Evolutionary conservation across 176 grass and related monocot genomes (phyloP), one percentile per base, ranked within the genome.

Genomic region (Zoysia pacifica): DNA sequence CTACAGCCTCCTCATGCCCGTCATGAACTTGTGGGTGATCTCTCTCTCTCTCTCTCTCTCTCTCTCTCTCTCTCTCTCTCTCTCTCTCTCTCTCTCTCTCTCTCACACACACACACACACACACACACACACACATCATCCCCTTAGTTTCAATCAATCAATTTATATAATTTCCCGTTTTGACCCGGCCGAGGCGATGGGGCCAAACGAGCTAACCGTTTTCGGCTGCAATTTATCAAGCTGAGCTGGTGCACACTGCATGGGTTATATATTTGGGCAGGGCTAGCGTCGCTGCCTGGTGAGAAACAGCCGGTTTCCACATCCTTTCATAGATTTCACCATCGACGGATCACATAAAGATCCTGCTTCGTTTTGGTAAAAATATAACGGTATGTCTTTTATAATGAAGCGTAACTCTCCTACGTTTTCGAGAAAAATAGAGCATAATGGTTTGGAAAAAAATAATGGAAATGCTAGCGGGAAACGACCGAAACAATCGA

Each of bases 1-100:
- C 28, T 97, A 97, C 82, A 92, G 89, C 80, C 87, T 97, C n/a
- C 94, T 97, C 48, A 97, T 90, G 85, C 94, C 94, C 70, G 94
- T 97, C 82, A 97, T 97, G 91, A 92, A 91, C 89, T 55, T 94
- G 85, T 97, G 71, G 18, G 94, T 82, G 64, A 56, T 10, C 73
- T 14, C 42, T 65, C 53, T 45, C 37, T 68, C 73, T 69, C 14
- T 20, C 61, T n/a, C 40, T 19, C 38, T 8, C 87, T 16, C 47
- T 70, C 16, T 50, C 38, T 13, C 40, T 45, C 43, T 45, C 43
- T 45, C 43, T 45, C 43, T 45, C 43, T 14, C 79, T 11, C 39
- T 62, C 56, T 47, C 28, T 65, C 72, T 66, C 11, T 18, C 60
- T 65, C 38, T 52, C 1, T 58, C 15, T 42, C 20, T 35, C 60